Conservation (phyloP, 345 rosid species). For the Geranium brycei region DNA sequence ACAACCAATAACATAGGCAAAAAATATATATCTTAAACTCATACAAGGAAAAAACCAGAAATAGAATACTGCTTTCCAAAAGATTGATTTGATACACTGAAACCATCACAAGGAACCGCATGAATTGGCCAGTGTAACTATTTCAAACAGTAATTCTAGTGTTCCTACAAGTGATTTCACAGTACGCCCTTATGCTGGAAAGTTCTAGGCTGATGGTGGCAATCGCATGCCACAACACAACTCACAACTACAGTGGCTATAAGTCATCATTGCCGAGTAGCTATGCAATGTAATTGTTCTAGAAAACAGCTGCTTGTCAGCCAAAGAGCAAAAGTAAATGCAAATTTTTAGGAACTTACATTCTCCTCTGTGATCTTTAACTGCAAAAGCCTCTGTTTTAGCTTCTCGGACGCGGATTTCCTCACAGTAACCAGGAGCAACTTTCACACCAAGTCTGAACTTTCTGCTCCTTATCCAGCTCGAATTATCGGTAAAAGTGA, state of each 20-base stretch:
- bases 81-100: no score
- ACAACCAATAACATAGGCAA: background rate
- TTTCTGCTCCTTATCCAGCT: slow-evolving; percentile 97
- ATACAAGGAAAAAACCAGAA: background rate
- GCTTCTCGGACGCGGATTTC: slow-evolving; percentile 61
- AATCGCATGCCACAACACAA: no score
- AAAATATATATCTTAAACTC: background rate
- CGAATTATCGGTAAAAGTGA: slow-evolving; percentile 81
- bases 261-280: no score
- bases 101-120: no score
- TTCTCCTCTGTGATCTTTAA: slow-evolving; percentile 97
- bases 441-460: slow-evolving; percentile 80
- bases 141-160: no score
- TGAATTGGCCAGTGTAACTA: no score
- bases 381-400: slow-evolving; percentile 81
- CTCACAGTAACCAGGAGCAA: slow-evolving; percentile 39
- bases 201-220: no score
- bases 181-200: no score
- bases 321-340: background rate
- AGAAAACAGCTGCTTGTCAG: no score
- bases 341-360: slow-evolving; percentile 27
- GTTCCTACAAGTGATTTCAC: no score
- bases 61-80: background rate
- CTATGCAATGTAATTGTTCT: no score
- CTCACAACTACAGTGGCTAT: no score